Evolutionary conservation across 2,329 filamentous ascomycete genomes (phyloP), one percentile per base, ranked within the genome.

Genomic region (Phaeosphaeriaceae sp.): DNA sequence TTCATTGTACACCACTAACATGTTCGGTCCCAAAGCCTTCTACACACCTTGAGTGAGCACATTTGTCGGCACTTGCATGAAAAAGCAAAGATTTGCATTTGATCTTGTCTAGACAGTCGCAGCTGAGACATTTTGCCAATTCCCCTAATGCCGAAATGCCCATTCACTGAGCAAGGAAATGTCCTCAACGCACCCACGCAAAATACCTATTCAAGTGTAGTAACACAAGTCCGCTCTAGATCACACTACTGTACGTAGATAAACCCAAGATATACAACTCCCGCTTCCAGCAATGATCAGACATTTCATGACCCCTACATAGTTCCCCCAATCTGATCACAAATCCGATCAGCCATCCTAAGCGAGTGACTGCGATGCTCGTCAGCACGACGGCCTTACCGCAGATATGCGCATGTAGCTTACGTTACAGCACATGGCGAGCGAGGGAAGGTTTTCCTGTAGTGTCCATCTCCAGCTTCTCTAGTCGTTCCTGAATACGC

Each of bases 131-230:
- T 44, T 39, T 42, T 20, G 45, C 42, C 34, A 48, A 26, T 20
- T 46, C 23, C 38, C 42, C 39, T 37, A 38, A 16, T 36, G 21
- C 33, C 48, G 30, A 29, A 50, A n/a, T n/a, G n/a, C n/a, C n/a
- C n/a, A n/a, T n/a, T n/a, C n/a, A n/a, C n/a, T n/a, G n/a, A n/a
- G n/a, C n/a, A n/a, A n/a, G n/a, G n/a, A n/a, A n/a, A n/a, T n/a
- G n/a, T n/a, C n/a, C 38, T 16, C 15, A 45, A 28, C 36, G 32
- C 38, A 11, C 32, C 18, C 39, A 48, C 35, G 34, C 32, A 26
- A 26, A 11, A 23, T 46, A 44, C 46, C 26, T 51, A 20, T 34
- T 38, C 44, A 21, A 18, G 37, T 18, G 44, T 30, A 26, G 41
- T 52, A 35, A 20, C 41, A 45, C 40, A 44, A 29, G 23, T 30